phyloP scores from a whole-genome alignment of 2,329 filamentous ascomycete species.

The Verticillium isaacii region DNA sequence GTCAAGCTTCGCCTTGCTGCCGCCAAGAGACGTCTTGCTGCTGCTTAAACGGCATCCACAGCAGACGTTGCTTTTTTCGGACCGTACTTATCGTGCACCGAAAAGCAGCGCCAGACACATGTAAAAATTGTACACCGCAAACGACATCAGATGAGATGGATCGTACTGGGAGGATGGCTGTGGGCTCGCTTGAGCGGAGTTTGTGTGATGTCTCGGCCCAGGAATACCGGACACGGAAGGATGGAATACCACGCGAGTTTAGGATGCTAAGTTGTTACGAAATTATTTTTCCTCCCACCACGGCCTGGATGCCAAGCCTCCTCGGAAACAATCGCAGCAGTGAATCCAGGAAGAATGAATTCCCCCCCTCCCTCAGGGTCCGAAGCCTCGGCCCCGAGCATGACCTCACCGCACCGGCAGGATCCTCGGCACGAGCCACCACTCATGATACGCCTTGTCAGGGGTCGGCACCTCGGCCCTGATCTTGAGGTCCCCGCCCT shows the following conservation, averaged over 20 bases:
- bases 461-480: conserved; percentile 47
- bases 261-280: not conserved
- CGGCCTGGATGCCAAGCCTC: not conserved
- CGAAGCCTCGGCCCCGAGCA: not conserved
- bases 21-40: conserved; percentile 28
- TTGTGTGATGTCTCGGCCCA: not conserved
- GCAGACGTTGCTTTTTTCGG: not conserved
- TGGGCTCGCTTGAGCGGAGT: not conserved
- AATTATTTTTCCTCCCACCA: not conserved
- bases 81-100: not conserved
- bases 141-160: not conserved
- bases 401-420: conserved; percentile 11
- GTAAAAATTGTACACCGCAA: not conserved
- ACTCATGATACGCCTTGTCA: conserved; percentile 55
- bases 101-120: not conserved
- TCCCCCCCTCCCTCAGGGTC: too few species aligned
- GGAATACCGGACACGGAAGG: not conserved
- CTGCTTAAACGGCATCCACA: not conserved
- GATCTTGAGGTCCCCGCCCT: conserved; percentile 28
- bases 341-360: not conserved
- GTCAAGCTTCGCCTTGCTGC: conserved; percentile 55
- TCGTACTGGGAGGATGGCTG: not conserved
- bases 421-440: conserved; percentile 59
- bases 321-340: not conserved
- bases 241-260: not conserved